These are phyloP conservation scores for Yamadazyma siamensis DNA, from an alignment of 1,139 yeast species.

Conservation along the genomic window DNA sequence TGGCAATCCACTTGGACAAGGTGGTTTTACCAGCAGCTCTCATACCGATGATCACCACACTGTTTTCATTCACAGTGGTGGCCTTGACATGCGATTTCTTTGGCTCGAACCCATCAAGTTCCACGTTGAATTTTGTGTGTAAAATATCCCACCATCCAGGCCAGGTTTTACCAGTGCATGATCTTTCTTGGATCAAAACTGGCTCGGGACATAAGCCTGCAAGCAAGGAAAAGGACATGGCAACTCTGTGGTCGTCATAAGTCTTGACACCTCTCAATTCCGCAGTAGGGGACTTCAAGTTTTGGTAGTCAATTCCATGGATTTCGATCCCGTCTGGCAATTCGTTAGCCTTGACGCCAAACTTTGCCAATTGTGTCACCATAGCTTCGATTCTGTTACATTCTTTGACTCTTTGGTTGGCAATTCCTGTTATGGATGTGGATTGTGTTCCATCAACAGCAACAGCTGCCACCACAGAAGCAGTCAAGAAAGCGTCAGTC, in stretches of 20 bases:
- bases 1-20: constrained; percentile 76
- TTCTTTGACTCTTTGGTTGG: constrained; percentile 96
- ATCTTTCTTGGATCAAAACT: constrained; percentile 77
- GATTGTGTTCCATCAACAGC: constrained; percentile 54
- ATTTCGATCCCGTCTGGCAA: constrained; percentile 90
- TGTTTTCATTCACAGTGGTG: constrained; percentile 32
- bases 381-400: constrained; percentile 95
- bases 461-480: constrained; percentile 93
- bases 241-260: constrained; percentile 97
- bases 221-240: constrained; percentile 91
- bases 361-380: constrained; percentile 82
- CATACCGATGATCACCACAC: constrained; percentile 89
- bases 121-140: constrained; percentile 62
- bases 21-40: constrained; percentile 97
- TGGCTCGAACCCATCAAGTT: constrained; percentile 69
- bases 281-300: constrained; percentile 48
- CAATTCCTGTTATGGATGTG: constrained; percentile 90
- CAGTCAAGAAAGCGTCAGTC: constrained; percentile 98
- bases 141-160: constrained; percentile 99
- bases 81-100: constrained; percentile 9
- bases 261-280: constrained; percentile 58
- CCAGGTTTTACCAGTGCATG: constrained; percentile 97
- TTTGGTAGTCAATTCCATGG: constrained; percentile 54
- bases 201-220: constrained; percentile 58
- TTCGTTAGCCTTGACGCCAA: constrained; percentile 83